phyloP scores from a whole-genome alignment of 306 rosid genomes.

The Begonia peltatifolia region DNA sequence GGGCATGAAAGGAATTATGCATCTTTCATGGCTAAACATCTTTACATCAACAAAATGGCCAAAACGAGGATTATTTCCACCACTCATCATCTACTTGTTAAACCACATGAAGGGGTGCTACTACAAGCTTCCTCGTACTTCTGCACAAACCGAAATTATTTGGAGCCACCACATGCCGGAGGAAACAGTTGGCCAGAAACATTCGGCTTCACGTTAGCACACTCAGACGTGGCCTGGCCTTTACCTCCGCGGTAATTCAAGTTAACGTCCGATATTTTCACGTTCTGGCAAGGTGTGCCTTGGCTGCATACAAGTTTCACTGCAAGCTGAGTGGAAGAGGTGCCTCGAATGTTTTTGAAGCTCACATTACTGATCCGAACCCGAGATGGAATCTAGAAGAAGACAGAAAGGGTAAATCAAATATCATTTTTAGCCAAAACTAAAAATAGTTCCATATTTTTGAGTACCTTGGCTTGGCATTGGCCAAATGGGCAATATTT shows the following conservation, averaged over 20 bases:
- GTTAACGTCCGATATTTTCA: conserved; percentile 18
- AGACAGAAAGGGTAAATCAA: neutral
- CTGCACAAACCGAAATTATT: too few species aligned
- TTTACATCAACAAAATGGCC: too few species aligned
- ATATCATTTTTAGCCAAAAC: neutral
- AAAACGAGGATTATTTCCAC: too few species aligned
- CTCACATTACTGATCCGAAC: conserved; percentile 21
- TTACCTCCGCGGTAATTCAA: conserved; percentile 13
- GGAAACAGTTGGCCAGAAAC: conserved; percentile 1
- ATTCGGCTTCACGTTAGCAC: conserved; percentile 21
- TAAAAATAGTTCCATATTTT: neutral
- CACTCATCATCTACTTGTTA: too few species aligned
- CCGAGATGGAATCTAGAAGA: conserved; percentile 14
- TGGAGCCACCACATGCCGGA: conserved; percentile 10
- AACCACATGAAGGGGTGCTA: too few species aligned
- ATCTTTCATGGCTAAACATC: too few species aligned
- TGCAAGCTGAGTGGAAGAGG: conserved; percentile 18
- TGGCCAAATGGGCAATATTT: conserved; percentile 28
- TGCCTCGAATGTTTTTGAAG: conserved; percentile 28
- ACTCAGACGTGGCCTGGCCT: conserved; percentile 13
- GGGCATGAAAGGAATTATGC: too few species aligned
- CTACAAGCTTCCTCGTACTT: too few species aligned
- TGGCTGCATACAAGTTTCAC: conserved; percentile 22
- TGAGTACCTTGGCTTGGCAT: conserved; percentile 29
- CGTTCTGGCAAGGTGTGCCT: conserved; percentile 18